phyloP scores from a whole-genome alignment of 2,329 filamentous ascomycete species.

The Phaeomoniella chlamydospora region DNA sequence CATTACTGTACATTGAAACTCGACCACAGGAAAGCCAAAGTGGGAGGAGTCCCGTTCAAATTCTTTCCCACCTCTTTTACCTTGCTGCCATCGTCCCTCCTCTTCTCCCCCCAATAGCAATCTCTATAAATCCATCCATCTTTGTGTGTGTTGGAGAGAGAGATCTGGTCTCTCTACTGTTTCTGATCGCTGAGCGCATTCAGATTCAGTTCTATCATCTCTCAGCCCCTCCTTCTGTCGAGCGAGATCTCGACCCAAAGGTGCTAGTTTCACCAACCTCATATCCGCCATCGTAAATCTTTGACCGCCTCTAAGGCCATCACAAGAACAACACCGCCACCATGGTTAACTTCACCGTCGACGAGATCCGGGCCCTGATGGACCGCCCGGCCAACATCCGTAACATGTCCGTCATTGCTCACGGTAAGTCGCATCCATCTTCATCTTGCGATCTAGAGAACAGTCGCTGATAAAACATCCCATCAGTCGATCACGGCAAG shows the following conservation, averaged over 20 bases:
- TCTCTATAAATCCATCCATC: conserved; percentile 28
- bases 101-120: background rate
- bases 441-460: conserved; percentile 1
- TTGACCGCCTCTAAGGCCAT: conserved; percentile 3
- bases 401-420: conserved; percentile 99
- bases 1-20: too few species aligned
- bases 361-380: conserved; percentile 44
- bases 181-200: background rate
- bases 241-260: background rate
- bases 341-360: conserved; percentile 99
- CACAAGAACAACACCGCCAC: conserved; percentile 60
- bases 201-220: background rate
- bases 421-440: conserved; percentile 47
- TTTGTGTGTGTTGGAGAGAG: conserved; percentile 32
- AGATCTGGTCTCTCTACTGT: background rate
- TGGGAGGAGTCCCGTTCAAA: background rate
- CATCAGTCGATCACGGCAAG: conserved; percentile 91
- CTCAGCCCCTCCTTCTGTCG: too few species aligned
- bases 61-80: background rate
- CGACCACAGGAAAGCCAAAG: background rate
- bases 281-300: background rate
- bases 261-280: background rate
- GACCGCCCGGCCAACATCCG: conserved; percentile 47
- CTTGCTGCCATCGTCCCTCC: background rate
- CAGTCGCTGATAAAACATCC: conserved; percentile 3